These are phyloP conservation scores for Plasmodium inui DNA, from an alignment of 169 alveolate species.

Conservation along the genomic window DNA sequence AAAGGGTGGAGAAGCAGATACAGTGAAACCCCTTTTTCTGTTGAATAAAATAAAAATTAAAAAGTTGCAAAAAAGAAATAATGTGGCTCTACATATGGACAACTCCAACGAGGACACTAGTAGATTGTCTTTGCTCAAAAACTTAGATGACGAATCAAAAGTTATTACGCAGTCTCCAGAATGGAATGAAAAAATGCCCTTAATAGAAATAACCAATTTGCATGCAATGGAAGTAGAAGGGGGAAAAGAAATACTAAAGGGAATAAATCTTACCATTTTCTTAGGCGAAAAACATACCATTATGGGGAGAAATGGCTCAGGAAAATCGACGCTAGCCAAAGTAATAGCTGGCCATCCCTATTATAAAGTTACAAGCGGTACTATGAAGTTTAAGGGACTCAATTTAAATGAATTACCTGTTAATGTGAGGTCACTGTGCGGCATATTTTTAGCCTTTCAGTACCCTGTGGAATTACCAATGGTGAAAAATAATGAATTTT, in stretches of 20 bases:
- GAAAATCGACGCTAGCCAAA: slow-evolving; percentile 81
- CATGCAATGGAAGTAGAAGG: slow-evolving; percentile 80
- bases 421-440: slow-evolving; percentile 78
- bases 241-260: slow-evolving; percentile 77
- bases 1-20: not conserved
- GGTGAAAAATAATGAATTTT: slow-evolving; percentile 79
- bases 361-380: slow-evolving; percentile 77
- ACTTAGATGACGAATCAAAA: slow-evolving; percentile 62
- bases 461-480: slow-evolving; percentile 82
- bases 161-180: slow-evolving; percentile 33
- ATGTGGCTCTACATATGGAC: slow-evolving; percentile 16
- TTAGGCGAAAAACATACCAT: slow-evolving; percentile 80
- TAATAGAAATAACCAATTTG: slow-evolving; percentile 74
- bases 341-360: slow-evolving; percentile 82
- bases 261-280: slow-evolving; percentile 68
- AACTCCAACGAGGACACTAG: slow-evolving; percentile 25
- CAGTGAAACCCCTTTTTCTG: slow-evolving; percentile 2
- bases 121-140: slow-evolving; percentile 52
- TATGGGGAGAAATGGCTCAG: slow-evolving; percentile 84
- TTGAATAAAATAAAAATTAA: not conserved
- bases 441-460: slow-evolving; percentile 82
- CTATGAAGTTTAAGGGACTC: slow-evolving; percentile 74
- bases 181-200: slow-evolving; percentile 75
- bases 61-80: slow-evolving; percentile 10
- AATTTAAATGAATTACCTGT: slow-evolving; percentile 78